Conservation (phyloP, 345 rosid species). For the Populus pruinosa region DNA sequence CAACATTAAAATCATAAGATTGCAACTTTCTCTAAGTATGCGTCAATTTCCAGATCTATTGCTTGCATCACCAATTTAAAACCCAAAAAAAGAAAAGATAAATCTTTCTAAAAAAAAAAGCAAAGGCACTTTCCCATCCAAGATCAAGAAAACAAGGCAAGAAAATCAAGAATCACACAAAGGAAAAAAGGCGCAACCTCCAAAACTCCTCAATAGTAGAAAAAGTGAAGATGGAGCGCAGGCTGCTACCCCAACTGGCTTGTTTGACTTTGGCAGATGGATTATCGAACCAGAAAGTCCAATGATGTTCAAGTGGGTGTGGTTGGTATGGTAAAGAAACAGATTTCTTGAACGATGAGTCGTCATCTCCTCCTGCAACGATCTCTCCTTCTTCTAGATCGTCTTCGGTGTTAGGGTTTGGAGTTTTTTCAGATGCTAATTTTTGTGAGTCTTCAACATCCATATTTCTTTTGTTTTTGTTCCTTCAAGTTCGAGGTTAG, state of each 20-base stretch:
- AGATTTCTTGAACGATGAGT: conserved; percentile 25
- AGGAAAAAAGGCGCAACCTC: conserved; percentile 40
- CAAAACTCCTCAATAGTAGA: conserved; percentile 75
- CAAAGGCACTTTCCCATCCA: background rate
- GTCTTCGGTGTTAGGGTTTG: conserved; percentile 34
- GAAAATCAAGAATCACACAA: background rate
- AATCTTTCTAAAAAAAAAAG: background rate
- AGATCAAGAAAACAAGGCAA: background rate
- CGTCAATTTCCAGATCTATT: background rate
- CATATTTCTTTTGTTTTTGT: conserved; percentile 4
- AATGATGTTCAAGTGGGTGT: conserved; percentile 70
- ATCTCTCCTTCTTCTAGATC: conserved; percentile 66
- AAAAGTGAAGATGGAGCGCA: conserved; percentile 68
- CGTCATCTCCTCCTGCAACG: conserved; percentile 29
- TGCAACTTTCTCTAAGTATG: background rate
- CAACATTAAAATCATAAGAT: no score
- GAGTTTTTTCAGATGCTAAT: conserved; percentile 20
- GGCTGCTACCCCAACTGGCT: conserved; percentile 68
- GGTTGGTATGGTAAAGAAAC: conserved; percentile 29
- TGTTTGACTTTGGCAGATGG: conserved; percentile 55
- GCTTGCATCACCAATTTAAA: background rate
- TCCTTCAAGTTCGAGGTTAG: no score
- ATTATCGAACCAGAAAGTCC: conserved; percentile 95
- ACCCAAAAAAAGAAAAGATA: background rate
- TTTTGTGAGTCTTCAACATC: conserved; percentile 22